phyloP scores from a whole-genome alignment of 2,329 filamentous ascomycete species.

The Xylariaceae sp. region DNA sequence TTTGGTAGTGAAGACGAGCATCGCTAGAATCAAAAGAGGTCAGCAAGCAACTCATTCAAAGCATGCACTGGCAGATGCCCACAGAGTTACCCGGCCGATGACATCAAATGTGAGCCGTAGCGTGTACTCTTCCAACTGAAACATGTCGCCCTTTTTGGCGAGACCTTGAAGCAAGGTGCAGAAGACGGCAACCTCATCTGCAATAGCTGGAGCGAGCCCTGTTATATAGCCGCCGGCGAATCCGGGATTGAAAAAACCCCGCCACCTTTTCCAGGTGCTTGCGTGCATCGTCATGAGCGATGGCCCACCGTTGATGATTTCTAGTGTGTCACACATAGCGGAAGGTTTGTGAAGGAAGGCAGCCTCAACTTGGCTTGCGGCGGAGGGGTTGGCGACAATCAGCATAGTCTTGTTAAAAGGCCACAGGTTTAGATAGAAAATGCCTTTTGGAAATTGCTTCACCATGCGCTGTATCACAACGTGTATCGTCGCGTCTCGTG shows the following conservation, averaged over 20 bases:
- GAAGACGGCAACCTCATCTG: constrained; percentile 31
- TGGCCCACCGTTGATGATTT: constrained; percentile 46
- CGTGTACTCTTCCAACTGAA: constrained; percentile 35
- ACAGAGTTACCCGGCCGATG: constrained; percentile 33
- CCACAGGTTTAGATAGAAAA: constrained; percentile 36
- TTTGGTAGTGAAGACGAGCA: constrained; percentile 35
- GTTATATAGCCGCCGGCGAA: constrained; percentile 32
- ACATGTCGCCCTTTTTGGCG: constrained; percentile 22
- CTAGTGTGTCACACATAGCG: constrained; percentile 36
- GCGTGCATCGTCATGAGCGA: constrained; percentile 53
- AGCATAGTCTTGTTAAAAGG: constrained; percentile 30
- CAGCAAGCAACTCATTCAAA: not conserved
- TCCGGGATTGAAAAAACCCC: constrained; percentile 32
- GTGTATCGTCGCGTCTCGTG: constrained; percentile 27
- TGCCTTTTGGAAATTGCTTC: constrained; percentile 26
- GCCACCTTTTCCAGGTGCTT: constrained; percentile 36
- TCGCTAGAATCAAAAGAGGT: constrained; percentile 24
- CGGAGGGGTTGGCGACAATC: constrained; percentile 24
- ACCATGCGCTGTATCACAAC: constrained; percentile 29
- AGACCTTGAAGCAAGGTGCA: constrained; percentile 21
- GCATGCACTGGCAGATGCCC: not conserved
- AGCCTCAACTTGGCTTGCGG: constrained; percentile 30
- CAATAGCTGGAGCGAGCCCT: constrained; percentile 30
- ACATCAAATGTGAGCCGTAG: constrained; percentile 37
- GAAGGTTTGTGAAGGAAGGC: constrained; percentile 29